Evolutionary conservation across 2,329 filamentous ascomycete species (phyloP), one percentile per base, ranked within the genome.

Genomic region (Didymellaceae sp.): DNA sequence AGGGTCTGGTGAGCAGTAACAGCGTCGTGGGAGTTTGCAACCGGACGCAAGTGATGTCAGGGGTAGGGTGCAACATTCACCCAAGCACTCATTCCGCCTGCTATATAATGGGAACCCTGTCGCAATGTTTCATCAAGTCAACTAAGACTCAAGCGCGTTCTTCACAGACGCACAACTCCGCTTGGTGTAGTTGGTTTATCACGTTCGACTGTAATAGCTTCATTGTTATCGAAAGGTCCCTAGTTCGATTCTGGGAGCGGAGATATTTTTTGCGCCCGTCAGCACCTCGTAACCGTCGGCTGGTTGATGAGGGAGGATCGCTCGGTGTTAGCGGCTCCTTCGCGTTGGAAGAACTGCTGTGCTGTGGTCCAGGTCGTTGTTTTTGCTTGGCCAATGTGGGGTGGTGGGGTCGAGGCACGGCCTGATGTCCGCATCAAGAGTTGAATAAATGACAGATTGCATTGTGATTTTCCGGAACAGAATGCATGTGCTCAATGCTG

Each of bases 131-230:
- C 35, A 60, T 57, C 48, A 37, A 28, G 49, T 52, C 44, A 47
- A 47, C 46, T 47, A 37, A 54, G 38, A 46, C 52, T 41, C 59
- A 62, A 62, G 61, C 57, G 52, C 55, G 52, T 45, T 44, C 45
- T 30, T 35, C 35, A 41, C 47, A 22, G 21, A 38, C 51, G 51
- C 54, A 55, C 14, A 28, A 35, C 60, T 63, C 61, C 61, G 55
- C 61, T 62, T 63, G 59, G 61, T 62, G 59, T 62, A 63, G 64
- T 71, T 70, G 67, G 67, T 66, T 65, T 60, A 70, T 68, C 65
- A 68, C 67, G 65, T 70, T 68, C 63, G 65, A 66, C 65, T 68
- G 66, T 68, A 68, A 70, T 66, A 62, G 58, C 54, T 34, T 17
- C 14, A 51, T 63, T 68, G 63, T 62, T 50, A 68, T 66, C 67